A percentile compares a stretch with the other conserved stretches of the same genome.
These are phyloP conservation scores for Zoysia matrella DNA, from an alignment of 202 grass and related monocot species.

Conservation along the genomic window DNA sequence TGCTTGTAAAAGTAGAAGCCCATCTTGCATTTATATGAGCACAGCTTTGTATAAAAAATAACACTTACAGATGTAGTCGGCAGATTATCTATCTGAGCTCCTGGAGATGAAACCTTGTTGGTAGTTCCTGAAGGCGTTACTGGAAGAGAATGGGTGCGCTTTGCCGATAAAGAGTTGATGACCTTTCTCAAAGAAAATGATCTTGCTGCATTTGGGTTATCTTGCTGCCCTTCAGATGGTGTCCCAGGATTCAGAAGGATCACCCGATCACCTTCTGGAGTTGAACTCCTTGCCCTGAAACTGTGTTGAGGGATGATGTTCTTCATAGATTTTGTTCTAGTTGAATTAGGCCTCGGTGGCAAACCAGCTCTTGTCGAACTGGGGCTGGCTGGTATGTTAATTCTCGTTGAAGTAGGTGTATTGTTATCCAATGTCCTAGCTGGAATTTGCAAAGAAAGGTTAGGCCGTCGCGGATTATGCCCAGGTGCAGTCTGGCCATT, in stretches of 20 bases:
- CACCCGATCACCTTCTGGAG: no score
- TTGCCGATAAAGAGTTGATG: slow-evolving; percentile 69
- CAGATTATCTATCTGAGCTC: slow-evolving; percentile 49
- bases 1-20: not conserved
- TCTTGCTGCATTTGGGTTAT: slow-evolving; percentile 40
- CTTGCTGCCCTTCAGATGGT: no score
- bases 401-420: slow-evolving; percentile 56
- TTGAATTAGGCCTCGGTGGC: no score
- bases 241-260: no score
- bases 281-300: no score
- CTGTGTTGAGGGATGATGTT: no score
- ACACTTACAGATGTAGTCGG: slow-evolving; percentile 62
- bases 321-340: no score
- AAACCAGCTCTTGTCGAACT: slow-evolving; percentile 14
- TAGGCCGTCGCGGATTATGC: slow-evolving; percentile 44
- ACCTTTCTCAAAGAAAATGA: slow-evolving; percentile 87
- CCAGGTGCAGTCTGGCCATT: slow-evolving; percentile 10
- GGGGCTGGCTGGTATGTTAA: slow-evolving; percentile 66
- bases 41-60: slow-evolving; percentile 10
- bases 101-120: slow-evolving; percentile 44
- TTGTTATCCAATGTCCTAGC: slow-evolving; percentile 70
- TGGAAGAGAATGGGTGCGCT: slow-evolving; percentile 84
- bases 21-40: slow-evolving; percentile 19
- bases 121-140: slow-evolving; percentile 70
- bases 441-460: slow-evolving; percentile 93